Evolutionary conservation across 1,139 yeast genomes (phyloP).

Genomic region (Candida dubliniensis): DNA sequence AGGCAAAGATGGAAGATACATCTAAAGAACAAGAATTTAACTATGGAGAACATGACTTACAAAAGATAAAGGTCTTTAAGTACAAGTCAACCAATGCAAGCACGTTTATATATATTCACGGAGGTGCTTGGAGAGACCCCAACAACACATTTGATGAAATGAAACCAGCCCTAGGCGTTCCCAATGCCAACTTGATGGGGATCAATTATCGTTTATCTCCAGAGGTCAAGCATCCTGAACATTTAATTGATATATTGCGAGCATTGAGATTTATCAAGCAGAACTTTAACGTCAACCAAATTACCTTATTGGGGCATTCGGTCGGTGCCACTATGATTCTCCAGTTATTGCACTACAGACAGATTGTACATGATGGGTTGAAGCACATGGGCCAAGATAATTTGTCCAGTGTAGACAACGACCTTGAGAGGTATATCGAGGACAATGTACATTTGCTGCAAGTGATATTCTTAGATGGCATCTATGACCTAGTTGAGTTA

Average conservation of each 20-base stretch:
- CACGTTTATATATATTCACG: conserved; percentile 63
- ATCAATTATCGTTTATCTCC: conserved; percentile 74
- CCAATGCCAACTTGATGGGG: conserved; percentile 33
- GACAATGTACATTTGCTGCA: conserved; percentile 11
- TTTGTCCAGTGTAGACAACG: not conserved
- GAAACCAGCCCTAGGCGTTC: conserved; percentile 28
- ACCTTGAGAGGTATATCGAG: conserved; percentile 3
- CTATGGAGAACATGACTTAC: conserved; percentile 28
- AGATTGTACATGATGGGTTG: conserved; percentile 19
- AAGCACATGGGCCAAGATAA: conserved; percentile 1
- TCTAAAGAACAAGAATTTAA: conserved; percentile 1
- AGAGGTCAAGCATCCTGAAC: conserved; percentile 60
- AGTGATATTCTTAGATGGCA: conserved; percentile 39
- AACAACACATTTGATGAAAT: conserved; percentile 60
- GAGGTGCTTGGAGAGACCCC: conserved; percentile 89
- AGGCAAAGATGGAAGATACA: too few relatives aligned
- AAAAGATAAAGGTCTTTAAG: conserved; percentile 23
- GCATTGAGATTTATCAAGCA: conserved; percentile 40
- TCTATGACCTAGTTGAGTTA: conserved; percentile 32
- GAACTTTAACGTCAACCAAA: conserved; percentile 16
- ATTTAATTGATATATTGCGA: conserved; percentile 53
- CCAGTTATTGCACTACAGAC: conserved; percentile 45
- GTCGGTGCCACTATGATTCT: conserved; percentile 75
- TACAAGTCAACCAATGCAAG: conserved; percentile 13
- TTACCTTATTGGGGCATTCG: conserved; percentile 66